Evolutionary conservation across 108 stramenopile species (phyloP).

Genomic region (Skeletonema menzelii): DNA sequence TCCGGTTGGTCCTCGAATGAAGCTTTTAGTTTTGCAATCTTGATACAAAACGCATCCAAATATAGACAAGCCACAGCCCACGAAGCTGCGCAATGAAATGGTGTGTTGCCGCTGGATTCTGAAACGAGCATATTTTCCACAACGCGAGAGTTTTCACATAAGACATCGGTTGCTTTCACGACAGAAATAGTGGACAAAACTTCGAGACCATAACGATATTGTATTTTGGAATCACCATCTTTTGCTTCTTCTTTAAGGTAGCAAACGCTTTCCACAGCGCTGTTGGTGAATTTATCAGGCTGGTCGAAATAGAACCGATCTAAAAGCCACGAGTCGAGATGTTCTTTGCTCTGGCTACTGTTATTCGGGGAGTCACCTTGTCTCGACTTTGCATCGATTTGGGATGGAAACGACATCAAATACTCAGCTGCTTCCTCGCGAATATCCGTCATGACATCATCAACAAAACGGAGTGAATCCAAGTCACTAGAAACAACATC

Average conservation of each 20-base stretch:
- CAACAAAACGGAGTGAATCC: conserved; percentile 35
- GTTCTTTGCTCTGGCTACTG: conserved; percentile 18
- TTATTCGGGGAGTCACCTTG: neutral
- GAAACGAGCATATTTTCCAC: conserved; percentile 36
- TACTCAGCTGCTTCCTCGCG: conserved; percentile 51
- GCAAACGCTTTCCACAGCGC: conserved; percentile 42
- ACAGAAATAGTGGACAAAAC: conserved; percentile 28
- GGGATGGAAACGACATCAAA: conserved; percentile 41
- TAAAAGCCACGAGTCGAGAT: conserved; percentile 46
- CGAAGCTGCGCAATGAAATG: conserved; percentile 43
- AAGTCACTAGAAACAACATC: conserved; percentile 30
- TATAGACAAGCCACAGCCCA: conserved; percentile 43
- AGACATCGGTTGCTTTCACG: conserved; percentile 16
- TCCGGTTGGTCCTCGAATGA: conserved; percentile 2
- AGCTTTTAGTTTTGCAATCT: conserved; percentile 27
- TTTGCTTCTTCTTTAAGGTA: conserved; percentile 29
- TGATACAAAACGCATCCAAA: conserved; percentile 42
- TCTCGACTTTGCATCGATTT: conserved; percentile 27
- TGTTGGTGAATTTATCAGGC: conserved; percentile 28
- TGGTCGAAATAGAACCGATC: conserved; percentile 53
- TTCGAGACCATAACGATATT: conserved; percentile 39
- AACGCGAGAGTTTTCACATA: conserved; percentile 32
- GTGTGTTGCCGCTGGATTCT: conserved; percentile 18
- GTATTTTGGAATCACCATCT: conserved; percentile 16
- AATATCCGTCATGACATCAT: conserved; percentile 19